Evolutionary conservation across 78 protist species (phyloP), one percentile per base, ranked within the genome.

Genomic region (Tieghemostelium lacteum): DNA sequence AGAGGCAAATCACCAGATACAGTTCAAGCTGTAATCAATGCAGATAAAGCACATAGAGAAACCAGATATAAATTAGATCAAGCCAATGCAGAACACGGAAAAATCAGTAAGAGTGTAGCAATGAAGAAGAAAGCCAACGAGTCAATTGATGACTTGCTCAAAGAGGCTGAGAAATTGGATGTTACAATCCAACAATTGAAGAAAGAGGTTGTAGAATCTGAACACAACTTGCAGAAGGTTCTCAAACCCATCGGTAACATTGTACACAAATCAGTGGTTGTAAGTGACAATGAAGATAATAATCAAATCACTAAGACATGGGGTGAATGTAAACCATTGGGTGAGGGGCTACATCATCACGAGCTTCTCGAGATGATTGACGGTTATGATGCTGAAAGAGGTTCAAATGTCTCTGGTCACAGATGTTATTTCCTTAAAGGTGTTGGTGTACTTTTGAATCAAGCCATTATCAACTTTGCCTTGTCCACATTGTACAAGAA

Each of bases 341-440:
- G 19, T 52, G 86, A 65, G 50, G 20, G 61, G 65, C 85, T 88
- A 26, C 89, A 95, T 62, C 98, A 96, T 92, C 86, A 74, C 64
- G 96, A 96, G 24, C 73, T 96, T 36, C 93, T 96, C 22, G 92
- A 42, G 14, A 96, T 96, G 98, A 92, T 96, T 40, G 98, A 93
- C 83, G 98, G 96, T 64, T 86, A 74, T n/a, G 98, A 96, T 45
- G 19, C 72, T 22, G 92, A 75, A 37, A 61, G 93, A 14, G 98
- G 97, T 67, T 34, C 93, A 6, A 26, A 33, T 19, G 95, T 95
- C 5, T 98, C 96, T 34, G 99, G 99, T 65, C 73, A 73, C 85
- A 95, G 99, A 33, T 97, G 98, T 31, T 99, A 98, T 92, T 97
- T 92, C 96, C 73, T 98, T 36, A 95, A 49, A 24, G 99, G 99